Evolutionary conservation across 1,139 yeast species (phyloP).

Genomic region (Suhomyces taliae): DNA sequence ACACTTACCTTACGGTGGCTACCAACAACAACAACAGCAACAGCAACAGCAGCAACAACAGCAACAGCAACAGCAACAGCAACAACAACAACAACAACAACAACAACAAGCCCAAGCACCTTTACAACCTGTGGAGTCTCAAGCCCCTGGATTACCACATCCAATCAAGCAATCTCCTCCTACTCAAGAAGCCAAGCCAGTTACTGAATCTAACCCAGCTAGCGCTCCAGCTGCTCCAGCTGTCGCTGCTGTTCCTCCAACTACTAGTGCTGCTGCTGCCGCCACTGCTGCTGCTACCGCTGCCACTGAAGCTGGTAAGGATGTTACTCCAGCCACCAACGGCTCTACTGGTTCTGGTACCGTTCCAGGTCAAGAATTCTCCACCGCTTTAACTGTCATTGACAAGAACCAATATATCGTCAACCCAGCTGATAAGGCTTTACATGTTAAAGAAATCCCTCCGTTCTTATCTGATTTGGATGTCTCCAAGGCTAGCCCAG

Average conservation of each 20-base stretch:
- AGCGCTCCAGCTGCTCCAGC: background rate
- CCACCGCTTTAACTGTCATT: slow-evolving; percentile 38
- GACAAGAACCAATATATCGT: slow-evolving; percentile 48
- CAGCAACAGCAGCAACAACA: slow-evolving; percentile 6
- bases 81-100: background rate
- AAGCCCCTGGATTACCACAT: slow-evolving; percentile 15
- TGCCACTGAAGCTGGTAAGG: background rate
- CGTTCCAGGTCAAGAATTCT: slow-evolving; percentile 25
- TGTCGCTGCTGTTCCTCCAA: background rate
- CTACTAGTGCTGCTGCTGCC: background rate
- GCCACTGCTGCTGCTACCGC: background rate
- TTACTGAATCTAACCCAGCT: background rate
- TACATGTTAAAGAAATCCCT: slow-evolving; percentile 75
- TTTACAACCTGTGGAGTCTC: slow-evolving; percentile 4
- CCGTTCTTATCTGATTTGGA: slow-evolving; percentile 83
- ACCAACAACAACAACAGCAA: slow-evolving; percentile 18
- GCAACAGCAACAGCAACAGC: background rate
- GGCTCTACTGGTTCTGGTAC: slow-evolving; percentile 8
- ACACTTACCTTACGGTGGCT: slow-evolving; percentile 14
- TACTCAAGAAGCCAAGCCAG: slow-evolving; percentile 15
- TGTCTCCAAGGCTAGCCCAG: slow-evolving; percentile 72
- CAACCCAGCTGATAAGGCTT: slow-evolving; percentile 42
- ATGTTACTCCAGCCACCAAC: background rate
- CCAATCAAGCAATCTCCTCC: slow-evolving; percentile 17
- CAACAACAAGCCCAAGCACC: slow-evolving; percentile 10